Base-by-base conservation (phyloP, 257 asterid genomes). In the Solanum ossicruentum region DNA sequence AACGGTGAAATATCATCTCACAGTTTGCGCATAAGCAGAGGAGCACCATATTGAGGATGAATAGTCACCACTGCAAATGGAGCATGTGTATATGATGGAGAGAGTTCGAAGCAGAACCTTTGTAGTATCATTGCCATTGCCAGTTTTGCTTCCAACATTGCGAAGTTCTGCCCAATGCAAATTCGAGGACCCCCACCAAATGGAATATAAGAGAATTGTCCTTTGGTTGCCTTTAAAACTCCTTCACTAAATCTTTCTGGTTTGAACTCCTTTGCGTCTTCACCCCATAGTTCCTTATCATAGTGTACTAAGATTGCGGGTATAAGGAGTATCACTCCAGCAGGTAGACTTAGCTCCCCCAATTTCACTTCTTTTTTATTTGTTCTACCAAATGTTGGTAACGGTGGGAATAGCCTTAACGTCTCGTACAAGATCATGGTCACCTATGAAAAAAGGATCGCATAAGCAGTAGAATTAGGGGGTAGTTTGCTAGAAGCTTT, bases 131-230 rank as follows among this genome's bases (percentile, higher is more conserved):
- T 89, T 21, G 90, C 75, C 56, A 89, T 11, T 2, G 91, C 88
- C 80, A 85, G 1, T 75, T 85, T 89, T 21, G 88, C 90, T 82
- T 89, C 91, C 39, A 89, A 7, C 87, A 87, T 78, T 0, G 91
- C 81, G 21, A 87, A 89, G 81, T 87, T 85, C 18, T 85, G 87
- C 13, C 89, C 91, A 20, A 89, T 87, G 65, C 91, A 89, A 11
- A 87, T 85, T 61, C 91, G 72, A 18, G 91, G 91, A 1, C 91
- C 91, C 86, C 91, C 81, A 7, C 88, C 82, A 84, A 87, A 89
- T 28, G 91, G 89, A 12, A 89, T 71, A 70, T 80, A 89, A 6
- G 85, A 32, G 26, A 79, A 20, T 51, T 65, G 87, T 26, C 84
- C 88, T 13, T 84, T 85, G 3, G 85, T 43, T 72, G 58, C 81